Evolutionary conservation across 495 filamentous ascomycete species (phyloP).

Genomic region (Neurospora tetraspora): DNA sequence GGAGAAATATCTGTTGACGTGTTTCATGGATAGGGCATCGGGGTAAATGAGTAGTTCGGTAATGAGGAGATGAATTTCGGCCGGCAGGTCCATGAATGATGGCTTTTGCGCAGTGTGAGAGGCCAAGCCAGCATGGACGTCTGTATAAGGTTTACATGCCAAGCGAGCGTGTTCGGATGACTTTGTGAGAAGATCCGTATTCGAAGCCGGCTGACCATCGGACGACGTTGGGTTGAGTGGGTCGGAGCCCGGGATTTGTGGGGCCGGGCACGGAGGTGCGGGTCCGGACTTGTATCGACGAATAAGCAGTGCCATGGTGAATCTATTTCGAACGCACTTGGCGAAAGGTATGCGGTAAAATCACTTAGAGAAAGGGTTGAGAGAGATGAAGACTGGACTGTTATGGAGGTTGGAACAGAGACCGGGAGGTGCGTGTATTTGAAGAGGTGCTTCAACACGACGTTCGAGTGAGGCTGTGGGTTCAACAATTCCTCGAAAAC

Average conservation of each 20-base stretch:
- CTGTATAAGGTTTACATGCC: neutral
- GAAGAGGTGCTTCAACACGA: neutral
- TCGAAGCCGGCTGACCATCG: neutral
- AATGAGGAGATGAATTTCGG: conserved; percentile 53
- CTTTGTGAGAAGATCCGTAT: neutral
- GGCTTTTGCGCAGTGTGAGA: neutral
- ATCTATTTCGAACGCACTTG: neutral
- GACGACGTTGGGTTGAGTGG: neutral
- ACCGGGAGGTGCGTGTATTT: neutral
- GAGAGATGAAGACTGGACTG: neutral
- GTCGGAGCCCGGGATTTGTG: neutral
- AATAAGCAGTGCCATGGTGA: neutral
- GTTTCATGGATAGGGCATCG: conserved; percentile 51
- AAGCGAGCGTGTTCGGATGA: neutral
- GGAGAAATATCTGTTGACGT: conserved; percentile 53
- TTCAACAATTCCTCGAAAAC: neutral
- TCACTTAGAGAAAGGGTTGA: neutral
- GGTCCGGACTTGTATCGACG: neutral
- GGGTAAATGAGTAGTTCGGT: conserved; percentile 44
- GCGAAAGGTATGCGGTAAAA: neutral
- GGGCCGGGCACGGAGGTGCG: neutral
- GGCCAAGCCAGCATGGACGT: neutral
- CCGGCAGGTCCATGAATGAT: conserved; percentile 33
- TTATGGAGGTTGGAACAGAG: neutral
- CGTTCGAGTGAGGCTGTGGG: neutral